A percentile compares a stretch with the other conserved stretches of the same genome.
Conservation (phyloP, 2,329 filamentous ascomycete genomes). For the Fusarium sambucinum region DNA sequence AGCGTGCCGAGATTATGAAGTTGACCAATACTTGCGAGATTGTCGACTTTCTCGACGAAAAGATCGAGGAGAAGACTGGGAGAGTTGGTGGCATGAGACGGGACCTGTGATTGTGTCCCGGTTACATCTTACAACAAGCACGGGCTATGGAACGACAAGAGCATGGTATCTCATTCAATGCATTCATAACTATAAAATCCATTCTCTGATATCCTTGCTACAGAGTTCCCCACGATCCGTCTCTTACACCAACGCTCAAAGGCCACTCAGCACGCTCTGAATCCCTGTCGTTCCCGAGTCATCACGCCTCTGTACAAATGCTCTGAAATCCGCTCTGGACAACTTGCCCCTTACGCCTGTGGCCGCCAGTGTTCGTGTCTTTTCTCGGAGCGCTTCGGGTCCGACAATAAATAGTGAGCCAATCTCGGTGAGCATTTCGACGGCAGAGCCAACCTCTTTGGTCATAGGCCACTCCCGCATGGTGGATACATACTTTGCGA, state of each 20-base stretch:
- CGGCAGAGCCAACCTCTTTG: conserved; percentile 73
- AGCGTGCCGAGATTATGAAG: conserved; percentile 63
- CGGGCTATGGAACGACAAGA: not conserved
- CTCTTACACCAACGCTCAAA: conserved; percentile 52
- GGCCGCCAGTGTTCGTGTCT: conserved; percentile 69
- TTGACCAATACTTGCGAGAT: conserved; percentile 68
- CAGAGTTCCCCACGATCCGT: conserved; percentile 19
- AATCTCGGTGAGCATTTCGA: conserved; percentile 92
- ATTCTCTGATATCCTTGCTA: conserved; percentile 16
- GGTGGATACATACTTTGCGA: conserved; percentile 90
- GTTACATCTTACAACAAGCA: not conserved
- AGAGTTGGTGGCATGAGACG: conserved; percentile 50
- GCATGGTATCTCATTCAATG: conserved; percentile 45
- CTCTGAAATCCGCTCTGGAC: conserved; percentile 78
- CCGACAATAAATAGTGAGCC: conserved; percentile 96
- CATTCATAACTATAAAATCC: conserved; percentile 35
- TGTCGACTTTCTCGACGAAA: conserved; percentile 70
- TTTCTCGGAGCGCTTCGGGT: conserved; percentile 79
- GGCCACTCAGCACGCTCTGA: conserved; percentile 80
- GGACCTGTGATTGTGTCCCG: conserved; percentile 47
- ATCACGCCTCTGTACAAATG: conserved; percentile 86
- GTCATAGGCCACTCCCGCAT: conserved; percentile 84
- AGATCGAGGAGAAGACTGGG: conserved; percentile 55
- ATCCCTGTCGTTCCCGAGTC: conserved; percentile 85
- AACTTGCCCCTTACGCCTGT: conserved; percentile 64